Conservation (phyloP, 352 stramenopile genomes). For the Phytophthora nicotianae region DNA sequence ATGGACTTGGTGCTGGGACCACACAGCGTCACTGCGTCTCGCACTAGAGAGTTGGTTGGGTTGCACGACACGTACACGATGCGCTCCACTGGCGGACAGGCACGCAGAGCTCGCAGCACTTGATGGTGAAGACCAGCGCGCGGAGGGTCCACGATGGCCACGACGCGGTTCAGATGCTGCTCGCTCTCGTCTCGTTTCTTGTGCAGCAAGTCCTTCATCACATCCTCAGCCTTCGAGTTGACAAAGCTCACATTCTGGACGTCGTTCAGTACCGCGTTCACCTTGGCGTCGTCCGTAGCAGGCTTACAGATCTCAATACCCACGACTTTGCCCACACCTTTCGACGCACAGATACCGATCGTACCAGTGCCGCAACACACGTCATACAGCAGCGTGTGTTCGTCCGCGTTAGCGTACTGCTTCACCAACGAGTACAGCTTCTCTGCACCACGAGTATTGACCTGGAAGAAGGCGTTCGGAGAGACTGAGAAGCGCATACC, state of each 20-base stretch:
- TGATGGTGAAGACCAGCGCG: conserved; percentile 94
- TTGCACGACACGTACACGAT: conserved; percentile 99
- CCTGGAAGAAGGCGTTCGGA: conserved; percentile 94
- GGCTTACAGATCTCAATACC: conserved; percentile 91
- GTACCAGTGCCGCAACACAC: conserved; percentile 99
- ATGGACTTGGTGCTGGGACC: conserved; percentile 93
- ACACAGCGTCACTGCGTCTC: conserved; percentile 92
- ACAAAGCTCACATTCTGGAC: conserved; percentile 91
- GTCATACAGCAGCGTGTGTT: conserved; percentile 94
- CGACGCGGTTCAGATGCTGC: conserved; percentile 73
- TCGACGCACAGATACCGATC: conserved; percentile 95
- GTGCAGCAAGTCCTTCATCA: conserved; percentile 84
- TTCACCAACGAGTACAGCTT: conserved; percentile 96
- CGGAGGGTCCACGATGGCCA: conserved; percentile 97
- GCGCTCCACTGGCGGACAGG: conserved; percentile 80
- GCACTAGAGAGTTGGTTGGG: conserved; percentile 94
- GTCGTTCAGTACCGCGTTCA: conserved; percentile 87
- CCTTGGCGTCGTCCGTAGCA: conserved; percentile 89
- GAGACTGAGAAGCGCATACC: conserved; percentile 92
- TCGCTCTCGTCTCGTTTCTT: conserved; percentile 65
- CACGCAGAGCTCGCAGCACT: conserved; percentile 87
- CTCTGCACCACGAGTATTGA: conserved; percentile 96
- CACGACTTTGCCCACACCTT: conserved; percentile 76
- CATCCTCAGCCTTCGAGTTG: conserved; percentile 91
- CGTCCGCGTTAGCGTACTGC: conserved; percentile 73